Evolutionary conservation across 2,329 filamentous ascomycete species (phyloP), one percentile per base, ranked within the genome.

Genomic region (Mycogone perniciosa): DNA sequence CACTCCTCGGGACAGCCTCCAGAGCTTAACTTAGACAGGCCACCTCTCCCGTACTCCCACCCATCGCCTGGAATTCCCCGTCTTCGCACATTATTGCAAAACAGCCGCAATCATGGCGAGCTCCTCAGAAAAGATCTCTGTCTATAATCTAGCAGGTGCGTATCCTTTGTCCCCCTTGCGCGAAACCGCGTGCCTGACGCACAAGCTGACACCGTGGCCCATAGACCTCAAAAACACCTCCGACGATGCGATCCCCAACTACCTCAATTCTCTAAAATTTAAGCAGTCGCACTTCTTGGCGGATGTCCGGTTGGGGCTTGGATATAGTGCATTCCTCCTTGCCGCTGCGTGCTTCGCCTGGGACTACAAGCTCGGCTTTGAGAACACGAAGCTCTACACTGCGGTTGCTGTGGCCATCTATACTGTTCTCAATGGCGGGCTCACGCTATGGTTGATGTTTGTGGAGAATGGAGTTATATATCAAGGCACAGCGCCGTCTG

Each of bases 191-290:
- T 26, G 3, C 13, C 35, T 35, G 26, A 4, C 27, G 31, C 26
- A 35, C 2, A 26, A 30, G 9, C 46, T 54, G 35, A 54, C 42
- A 35, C 43, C 39, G 48, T 54, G 52, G 39, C 52, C 30, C 48
- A 30, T 66, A 95, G 93, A 97, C 67, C 85, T 99, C 57, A 97
- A 97, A 72, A 95, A 93, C 74, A 95, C 91, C 37, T 89, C 88
- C 59, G 93, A 99, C 73, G 93, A 99, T 72, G 89, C 91, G 51
- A 85, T 99, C 54, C 84, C 88, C 53, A 90, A 93, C 72, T 97
- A 97, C 75, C 84, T 99, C 56, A 92, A 89, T 71, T 88, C 84
- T 31, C 83, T 97, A 67, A 84, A 78, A 59, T 96, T 96, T 76
- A 80, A 74, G 56, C 90, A 95, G 71, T 84, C 87, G 57, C 86